Percentiles rank a stretch among this genome's conserved stretches.
phyloP scores from a whole-genome alignment of 192 early-diverging fungal genomes.

The Coemansia sp. region DNA sequence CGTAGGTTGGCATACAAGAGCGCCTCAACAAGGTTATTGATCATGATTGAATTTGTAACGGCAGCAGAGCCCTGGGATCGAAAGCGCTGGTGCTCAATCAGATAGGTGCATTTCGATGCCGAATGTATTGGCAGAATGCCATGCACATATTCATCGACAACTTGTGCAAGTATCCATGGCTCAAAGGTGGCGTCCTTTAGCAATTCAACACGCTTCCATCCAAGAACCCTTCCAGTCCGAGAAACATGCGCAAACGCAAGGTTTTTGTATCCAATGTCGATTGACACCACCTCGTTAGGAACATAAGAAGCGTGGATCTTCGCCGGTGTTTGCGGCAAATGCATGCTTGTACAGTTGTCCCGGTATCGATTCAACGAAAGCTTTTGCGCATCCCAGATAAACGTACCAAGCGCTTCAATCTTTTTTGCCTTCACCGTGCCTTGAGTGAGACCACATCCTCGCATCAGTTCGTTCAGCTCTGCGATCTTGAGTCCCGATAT shows the following conservation, averaged over 20 bases:
- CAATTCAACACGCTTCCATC: constrained; percentile 49
- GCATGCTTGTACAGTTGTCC: constrained; percentile 1
- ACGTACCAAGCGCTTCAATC: constrained; percentile 29
- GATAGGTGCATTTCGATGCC: constrained; percentile 32
- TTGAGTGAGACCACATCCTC: constrained; percentile 39
- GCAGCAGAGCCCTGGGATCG: constrained; percentile 52
- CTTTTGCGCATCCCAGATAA: constrained; percentile 34
- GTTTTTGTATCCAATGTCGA: constrained; percentile 56
- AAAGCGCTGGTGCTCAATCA: constrained; percentile 58
- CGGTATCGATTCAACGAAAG: constrained; percentile 28
- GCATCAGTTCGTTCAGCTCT: constrained; percentile 39
- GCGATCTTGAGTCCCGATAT: constrained; percentile 27
- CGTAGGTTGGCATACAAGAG: constrained; percentile 51
- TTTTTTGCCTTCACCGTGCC: constrained; percentile 39
- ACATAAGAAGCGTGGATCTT: constrained; percentile 23
- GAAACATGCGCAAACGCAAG: constrained; percentile 53
- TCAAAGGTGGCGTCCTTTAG: constrained; percentile 41
- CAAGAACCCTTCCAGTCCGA: constrained; percentile 26
- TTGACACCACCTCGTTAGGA: constrained; percentile 49
- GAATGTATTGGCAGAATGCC: constrained; percentile 26
- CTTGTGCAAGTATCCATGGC: constrained; percentile 47
- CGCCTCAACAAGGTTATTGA: constrained; percentile 56
- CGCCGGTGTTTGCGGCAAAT: not conserved
- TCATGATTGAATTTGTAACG: constrained; percentile 54
- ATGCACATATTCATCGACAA: constrained; percentile 42